Evolutionary conservation across 257 asterid species (phyloP), one percentile per base, ranked within the genome.

Genomic region (Solanum pimpinellifolium): DNA sequence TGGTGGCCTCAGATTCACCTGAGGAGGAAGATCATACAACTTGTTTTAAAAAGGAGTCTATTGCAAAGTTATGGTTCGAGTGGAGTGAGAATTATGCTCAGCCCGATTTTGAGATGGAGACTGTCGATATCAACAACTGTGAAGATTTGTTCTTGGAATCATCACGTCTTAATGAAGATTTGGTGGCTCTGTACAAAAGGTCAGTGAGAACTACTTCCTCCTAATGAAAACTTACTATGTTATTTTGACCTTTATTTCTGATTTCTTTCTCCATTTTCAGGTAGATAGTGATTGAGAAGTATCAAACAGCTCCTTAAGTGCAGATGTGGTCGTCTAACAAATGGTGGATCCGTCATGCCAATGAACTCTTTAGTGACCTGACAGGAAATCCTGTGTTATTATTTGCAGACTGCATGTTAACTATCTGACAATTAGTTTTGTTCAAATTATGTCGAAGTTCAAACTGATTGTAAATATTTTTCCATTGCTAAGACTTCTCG

Each of bases 51-150:
- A 97, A 97, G 91, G 99, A 97, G 87, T 94, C 96, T 31, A 95
- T 97, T 33, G 92, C 99, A 11, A 97, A 95, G 90, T 86, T 97
- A 95, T 97, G 99, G 99, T 97, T 97, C 23, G 99, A 95, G 86
- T 97, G 99, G 99, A 96, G 96, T 25, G 95, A 94, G 89, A 72
- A 86, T 83, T 89, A 93, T 75, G 95, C 96, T 35, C 91, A 62
- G 72, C 93, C 86, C 12, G 92, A 92, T 84, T 93, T 93, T 31
- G 98, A 94, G 41, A 91, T 97, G 92, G 98, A 97, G 90, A 84
- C 90, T 3, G 92, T 97, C 11, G 94, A 93, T 85, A 87, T 90
- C 7, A 89, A 62, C 31, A 88, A 86, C 16, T 94, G 95, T 47
- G 98, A 95, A 5, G 99, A 96, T 68, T 27, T 73, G 59, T 94